Percentiles rank a stretch among this genome's conserved stretches.
Evolutionary conservation across 2,329 filamentous ascomycete genomes (phyloP).

Genomic region (Didymella glomerata): DNA sequence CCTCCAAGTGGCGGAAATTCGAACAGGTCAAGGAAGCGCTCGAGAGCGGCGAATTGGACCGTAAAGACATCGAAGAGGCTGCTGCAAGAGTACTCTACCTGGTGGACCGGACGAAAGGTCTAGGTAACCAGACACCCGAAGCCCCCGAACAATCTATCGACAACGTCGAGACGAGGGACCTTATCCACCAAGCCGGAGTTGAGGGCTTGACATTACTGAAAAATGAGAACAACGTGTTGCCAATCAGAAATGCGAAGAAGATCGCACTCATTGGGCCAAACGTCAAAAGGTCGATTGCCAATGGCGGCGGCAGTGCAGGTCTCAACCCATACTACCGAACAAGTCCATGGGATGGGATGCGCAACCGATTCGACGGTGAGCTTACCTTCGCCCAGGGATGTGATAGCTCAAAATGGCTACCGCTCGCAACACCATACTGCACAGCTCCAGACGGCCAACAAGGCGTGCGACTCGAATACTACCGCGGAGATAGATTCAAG

Average conservation of each 20-base stretch:
- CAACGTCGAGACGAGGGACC: slow-evolving; percentile 62
- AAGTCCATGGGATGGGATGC: slow-evolving; percentile 70
- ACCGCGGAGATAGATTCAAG: slow-evolving; percentile 68
- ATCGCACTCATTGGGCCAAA: slow-evolving; percentile 74
- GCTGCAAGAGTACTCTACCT: slow-evolving; percentile 68
- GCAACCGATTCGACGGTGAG: slow-evolving; percentile 61
- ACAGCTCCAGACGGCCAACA: slow-evolving; percentile 64
- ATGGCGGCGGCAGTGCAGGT: slow-evolving; percentile 72
- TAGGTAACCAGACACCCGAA: slow-evolving; percentile 64
- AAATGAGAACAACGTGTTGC: slow-evolving; percentile 67
- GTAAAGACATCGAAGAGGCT: slow-evolving; percentile 56
- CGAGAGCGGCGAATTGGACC: slow-evolving; percentile 53
- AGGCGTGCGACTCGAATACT: slow-evolving; percentile 72
- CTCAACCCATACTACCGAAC: slow-evolving; percentile 74
- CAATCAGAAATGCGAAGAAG: slow-evolving; percentile 65
- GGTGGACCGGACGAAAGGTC: slow-evolving; percentile 68
- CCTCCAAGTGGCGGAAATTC: slow-evolving; percentile 51
- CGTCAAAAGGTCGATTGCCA: slow-evolving; percentile 72
- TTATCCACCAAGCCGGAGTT: slow-evolving; percentile 68
- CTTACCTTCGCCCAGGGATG: slow-evolving; percentile 69
- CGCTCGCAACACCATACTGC: slow-evolving; percentile 68
- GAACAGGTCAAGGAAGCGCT: slow-evolving; percentile 47
- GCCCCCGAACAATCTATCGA: slow-evolving; percentile 64
- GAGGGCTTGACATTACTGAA: slow-evolving; percentile 72
- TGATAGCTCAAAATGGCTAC: slow-evolving; percentile 72